These are phyloP conservation scores for Chaetomium tenue DNA, from an alignment of 495 filamentous ascomycete genomes.

Conservation along the genomic window DNA sequence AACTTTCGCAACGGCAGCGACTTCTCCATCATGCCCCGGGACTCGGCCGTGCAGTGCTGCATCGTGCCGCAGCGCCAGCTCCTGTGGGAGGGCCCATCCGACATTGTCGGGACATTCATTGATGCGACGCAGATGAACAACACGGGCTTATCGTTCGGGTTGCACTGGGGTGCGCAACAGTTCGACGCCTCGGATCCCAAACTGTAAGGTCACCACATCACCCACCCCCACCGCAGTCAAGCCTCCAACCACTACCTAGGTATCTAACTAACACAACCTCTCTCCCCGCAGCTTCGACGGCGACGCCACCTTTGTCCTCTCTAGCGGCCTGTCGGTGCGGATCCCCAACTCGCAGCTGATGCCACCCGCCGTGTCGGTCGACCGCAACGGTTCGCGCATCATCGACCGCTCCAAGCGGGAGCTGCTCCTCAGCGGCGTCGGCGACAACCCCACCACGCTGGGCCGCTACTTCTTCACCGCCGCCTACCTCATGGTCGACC, in stretches of 20 bases:
- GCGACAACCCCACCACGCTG: not conserved
- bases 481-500: conserved; percentile 43
- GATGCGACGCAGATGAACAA: conserved; percentile 10
- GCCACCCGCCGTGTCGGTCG: not conserved
- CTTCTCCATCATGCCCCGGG: conserved; percentile 25
- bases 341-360: not conserved
- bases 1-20: conserved; percentile 28
- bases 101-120: conserved; percentile 27
- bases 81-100: conserved; percentile 26
- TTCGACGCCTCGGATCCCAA: not conserved
- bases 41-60: conserved; percentile 37
- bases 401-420: not conserved
- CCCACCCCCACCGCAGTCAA: too few species aligned
- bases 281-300: conserved; percentile 29
- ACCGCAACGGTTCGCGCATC: not conserved
- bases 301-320: not conserved
- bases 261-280: conserved; percentile 20
- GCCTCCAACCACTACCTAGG: too few species aligned
- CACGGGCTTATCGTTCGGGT: too few species aligned
- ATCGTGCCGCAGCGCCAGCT: conserved; percentile 39
- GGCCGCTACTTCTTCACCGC: conserved; percentile 38
- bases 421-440: not conserved
- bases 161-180: too few species aligned
- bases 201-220: not conserved
- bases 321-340: not conserved